These are phyloP conservation scores for Scedosporium boydii DNA, from an alignment of 2,329 filamentous ascomycete genomes.

Conservation along the genomic window DNA sequence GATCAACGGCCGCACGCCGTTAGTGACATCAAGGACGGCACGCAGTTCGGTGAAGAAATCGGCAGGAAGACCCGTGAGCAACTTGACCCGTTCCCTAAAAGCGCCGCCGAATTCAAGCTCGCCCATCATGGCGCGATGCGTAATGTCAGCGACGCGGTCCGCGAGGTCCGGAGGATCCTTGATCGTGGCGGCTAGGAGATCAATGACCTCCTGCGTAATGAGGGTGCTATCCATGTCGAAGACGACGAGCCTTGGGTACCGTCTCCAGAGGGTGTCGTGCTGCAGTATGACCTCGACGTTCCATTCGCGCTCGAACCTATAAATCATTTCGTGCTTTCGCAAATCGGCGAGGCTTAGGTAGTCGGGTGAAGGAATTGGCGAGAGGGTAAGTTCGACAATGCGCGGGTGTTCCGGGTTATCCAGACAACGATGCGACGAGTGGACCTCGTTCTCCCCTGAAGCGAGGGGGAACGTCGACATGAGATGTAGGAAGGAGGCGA, in stretches of 20 bases:
- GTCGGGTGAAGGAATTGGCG: slow-evolving; percentile 48
- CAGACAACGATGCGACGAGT: slow-evolving; percentile 55
- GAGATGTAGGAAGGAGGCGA: slow-evolving; percentile 56
- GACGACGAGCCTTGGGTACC: slow-evolving; percentile 77
- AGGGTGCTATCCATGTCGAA: slow-evolving; percentile 99
- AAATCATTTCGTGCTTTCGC: slow-evolving; percentile 71
- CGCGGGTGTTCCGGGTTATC: slow-evolving; percentile 49
- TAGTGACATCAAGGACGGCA: slow-evolving; percentile 67
- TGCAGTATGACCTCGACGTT: slow-evolving; percentile 79
- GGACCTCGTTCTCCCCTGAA: slow-evolving; percentile 39
- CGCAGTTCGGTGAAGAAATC: slow-evolving; percentile 73
- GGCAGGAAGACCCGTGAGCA: slow-evolving; percentile 72
- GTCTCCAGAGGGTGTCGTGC: slow-evolving; percentile 60
- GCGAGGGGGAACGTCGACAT: slow-evolving; percentile 53
- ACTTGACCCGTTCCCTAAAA: slow-evolving; percentile 67
- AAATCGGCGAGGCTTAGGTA: slow-evolving; percentile 61
- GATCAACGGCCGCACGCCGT: slow-evolving; percentile 68
- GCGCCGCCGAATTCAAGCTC: slow-evolving; percentile 86
- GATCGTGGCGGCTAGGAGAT: slow-evolving; percentile 79
- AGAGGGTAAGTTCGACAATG: slow-evolving; percentile 58
- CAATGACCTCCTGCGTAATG: slow-evolving; percentile 95
- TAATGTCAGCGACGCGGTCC: slow-evolving; percentile 77
- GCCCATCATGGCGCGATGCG: slow-evolving; percentile 87
- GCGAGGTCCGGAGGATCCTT: slow-evolving; percentile 61
- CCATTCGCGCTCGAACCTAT: slow-evolving; percentile 80